Percentiles rank a stretch among this genome's conserved stretches.
phyloP scores from a whole-genome alignment of 495 filamentous ascomycete species.

The Clohesyomyces aquaticus region DNA sequence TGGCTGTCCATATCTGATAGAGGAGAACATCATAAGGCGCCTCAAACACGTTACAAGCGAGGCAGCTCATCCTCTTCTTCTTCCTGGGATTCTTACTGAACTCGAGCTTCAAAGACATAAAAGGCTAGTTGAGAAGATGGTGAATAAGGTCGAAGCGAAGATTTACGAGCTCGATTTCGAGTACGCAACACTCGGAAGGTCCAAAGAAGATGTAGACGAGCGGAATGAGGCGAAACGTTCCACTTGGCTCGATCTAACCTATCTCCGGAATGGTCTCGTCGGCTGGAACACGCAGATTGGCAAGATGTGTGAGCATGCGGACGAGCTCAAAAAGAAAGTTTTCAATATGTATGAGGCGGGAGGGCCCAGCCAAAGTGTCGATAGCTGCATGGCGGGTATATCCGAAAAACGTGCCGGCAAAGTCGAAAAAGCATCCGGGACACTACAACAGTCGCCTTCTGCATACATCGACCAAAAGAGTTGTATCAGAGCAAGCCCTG shows the following conservation, averaged over 20 bases:
- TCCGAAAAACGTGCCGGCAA: neutral
- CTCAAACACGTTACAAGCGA: slow-evolving; percentile 20
- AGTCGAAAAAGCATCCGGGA: neutral
- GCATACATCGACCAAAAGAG: neutral
- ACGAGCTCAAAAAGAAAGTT: slow-evolving; percentile 32
- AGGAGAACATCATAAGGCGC: slow-evolving; percentile 6
- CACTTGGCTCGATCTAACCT: slow-evolving; percentile 41
- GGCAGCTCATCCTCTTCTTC: slow-evolving; percentile 41
- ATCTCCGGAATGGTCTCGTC: slow-evolving; percentile 38
- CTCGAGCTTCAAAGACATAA: slow-evolving; percentile 40
- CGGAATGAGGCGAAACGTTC: slow-evolving; percentile 28
- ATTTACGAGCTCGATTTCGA: slow-evolving; percentile 39
- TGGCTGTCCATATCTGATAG: neutral
- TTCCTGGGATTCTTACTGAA: slow-evolving; percentile 44
- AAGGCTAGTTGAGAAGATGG: slow-evolving; percentile 36
- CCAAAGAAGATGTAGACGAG: neutral
- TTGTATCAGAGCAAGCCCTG: too few relatives aligned
- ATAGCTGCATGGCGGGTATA: neutral
- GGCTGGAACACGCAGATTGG: slow-evolving; percentile 40
- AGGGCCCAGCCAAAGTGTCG: too few relatives aligned
- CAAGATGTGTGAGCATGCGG: slow-evolving; percentile 36
- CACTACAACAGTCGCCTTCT: neutral
- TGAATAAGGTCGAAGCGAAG: slow-evolving; percentile 37
- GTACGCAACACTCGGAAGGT: neutral
- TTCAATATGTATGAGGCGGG: neutral